Conservation (phyloP, 202 grass and related monocot genomes). For the Eragrostis tef region DNA sequence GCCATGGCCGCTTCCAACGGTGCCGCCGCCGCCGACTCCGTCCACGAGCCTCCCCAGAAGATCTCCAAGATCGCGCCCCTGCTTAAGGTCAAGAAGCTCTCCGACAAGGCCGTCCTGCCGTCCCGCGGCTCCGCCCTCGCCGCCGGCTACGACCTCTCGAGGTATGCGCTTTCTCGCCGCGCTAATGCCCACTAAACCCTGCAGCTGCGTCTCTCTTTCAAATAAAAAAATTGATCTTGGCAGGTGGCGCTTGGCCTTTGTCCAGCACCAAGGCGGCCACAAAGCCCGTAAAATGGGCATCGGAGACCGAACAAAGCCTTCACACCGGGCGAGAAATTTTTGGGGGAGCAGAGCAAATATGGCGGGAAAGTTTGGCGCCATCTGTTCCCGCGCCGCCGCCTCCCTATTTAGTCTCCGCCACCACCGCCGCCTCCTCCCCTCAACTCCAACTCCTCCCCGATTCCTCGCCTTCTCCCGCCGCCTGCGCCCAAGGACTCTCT, state of each 20-base stretch:
- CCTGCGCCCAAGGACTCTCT: not conserved
- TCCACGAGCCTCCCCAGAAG: slow-evolving; percentile 61
- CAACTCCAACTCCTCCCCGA: not conserved
- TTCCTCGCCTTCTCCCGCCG: not conserved
- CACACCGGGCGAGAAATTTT: not conserved
- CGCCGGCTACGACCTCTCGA: slow-evolving; percentile 93
- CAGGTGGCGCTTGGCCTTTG: not conserved
- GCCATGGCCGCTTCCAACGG: slow-evolving; percentile 54
- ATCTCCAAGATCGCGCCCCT: slow-evolving; percentile 53
- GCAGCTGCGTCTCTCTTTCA: not conserved
- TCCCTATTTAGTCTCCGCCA: slow-evolving; percentile 12
- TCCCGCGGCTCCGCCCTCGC: slow-evolving; percentile 69
- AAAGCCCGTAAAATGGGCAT: slow-evolving; percentile 2
- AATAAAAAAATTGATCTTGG: not conserved
- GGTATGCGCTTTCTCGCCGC: slow-evolving; percentile 26
- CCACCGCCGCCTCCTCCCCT: not conserved
- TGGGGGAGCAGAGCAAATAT: slow-evolving; percentile 34
- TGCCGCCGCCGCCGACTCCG: slow-evolving; percentile 14
- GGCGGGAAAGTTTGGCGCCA: slow-evolving; percentile 69
- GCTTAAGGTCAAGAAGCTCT: slow-evolving; percentile 88
- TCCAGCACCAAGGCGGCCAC: not conserved
- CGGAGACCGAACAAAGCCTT: not conserved
- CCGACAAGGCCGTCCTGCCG: slow-evolving; percentile 70
- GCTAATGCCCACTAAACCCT: too few relatives aligned
- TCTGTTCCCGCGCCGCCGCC: slow-evolving; percentile 40